Base-by-base conservation (phyloP, 2,329 filamentous ascomycete species). In the Xylaria polymorpha region DNA sequence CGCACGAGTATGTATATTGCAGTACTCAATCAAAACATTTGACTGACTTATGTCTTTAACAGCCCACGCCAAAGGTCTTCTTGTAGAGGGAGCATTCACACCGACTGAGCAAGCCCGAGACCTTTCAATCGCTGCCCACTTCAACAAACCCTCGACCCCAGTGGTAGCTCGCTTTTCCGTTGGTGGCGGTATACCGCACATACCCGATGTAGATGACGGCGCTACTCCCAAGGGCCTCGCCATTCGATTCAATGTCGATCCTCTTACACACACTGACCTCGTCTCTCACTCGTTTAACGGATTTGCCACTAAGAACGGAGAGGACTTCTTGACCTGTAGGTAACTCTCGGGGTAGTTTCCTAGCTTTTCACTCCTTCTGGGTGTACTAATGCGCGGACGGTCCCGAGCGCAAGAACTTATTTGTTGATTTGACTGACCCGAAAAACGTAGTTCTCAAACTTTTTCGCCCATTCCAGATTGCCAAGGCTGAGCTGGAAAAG, bases 21-120 rank as follows among this genome's bases (percentile, higher is more conserved):
- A 22, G 20, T n/a, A 48, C 44, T 20, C n/a, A 48, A 48, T 48
- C 20, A 10, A 48, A 18, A 48, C 6, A 48, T 10, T 22, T 15
- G 20, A 48, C 44, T 22, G n/a, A 48, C 20, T 48, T n/a, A 22
- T 48, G n/a, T 22, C 44, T 48, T 22, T 22, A 22, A 15, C 15
- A 48, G 44, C 44, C 20, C 44, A 48, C 44, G 44, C 44, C 44
- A 48, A 48, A 48, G 44, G 44, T n/a, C 44, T 48, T 48, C 44
- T 48, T 10, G 44, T 48, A 20, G 44, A 48, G 44, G 44, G 44
- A 20, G 44, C 22, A n/a, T 48, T 48, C n/a, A 48, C 44, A 1
- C 44, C 44, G n/a, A 20, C 44, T 8, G n/a, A 20, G n/a, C n/a
- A 48, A 20, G 44, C 44, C 1, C 44, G 8, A 22, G 20, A 22